phyloP scores from a whole-genome alignment of 257 asterid genomes.

The Fraxinus cuspidata region DNA sequence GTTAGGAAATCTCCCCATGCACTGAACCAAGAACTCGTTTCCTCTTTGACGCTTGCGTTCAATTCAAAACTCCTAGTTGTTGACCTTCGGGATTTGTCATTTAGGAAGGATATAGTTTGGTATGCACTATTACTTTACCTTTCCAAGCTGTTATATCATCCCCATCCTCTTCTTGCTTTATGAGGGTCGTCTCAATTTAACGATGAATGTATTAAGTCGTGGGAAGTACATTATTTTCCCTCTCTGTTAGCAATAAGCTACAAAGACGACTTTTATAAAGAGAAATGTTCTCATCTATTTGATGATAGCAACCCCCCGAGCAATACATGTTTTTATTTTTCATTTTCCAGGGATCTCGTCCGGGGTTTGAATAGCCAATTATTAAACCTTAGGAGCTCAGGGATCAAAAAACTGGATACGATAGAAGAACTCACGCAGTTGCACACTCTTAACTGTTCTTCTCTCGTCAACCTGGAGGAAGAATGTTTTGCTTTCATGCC shows the following conservation, averaged over 20 bases:
- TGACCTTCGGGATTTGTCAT: constrained; percentile 29
- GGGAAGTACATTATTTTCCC: background rate
- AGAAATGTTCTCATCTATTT: background rate
- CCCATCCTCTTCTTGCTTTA: background rate
- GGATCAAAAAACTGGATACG: constrained; percentile 26
- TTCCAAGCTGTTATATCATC: background rate
- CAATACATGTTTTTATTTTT: constrained; percentile 6
- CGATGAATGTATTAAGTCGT: background rate
- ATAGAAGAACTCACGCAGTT: constrained; percentile 28
- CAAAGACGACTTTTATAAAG: background rate
- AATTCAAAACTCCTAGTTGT: constrained; percentile 27
- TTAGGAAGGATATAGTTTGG: constrained; percentile 36
- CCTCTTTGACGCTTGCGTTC: constrained; percentile 29
- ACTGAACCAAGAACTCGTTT: constrained; percentile 28
- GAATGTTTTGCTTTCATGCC: constrained; percentile 38
- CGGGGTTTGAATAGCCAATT: constrained; percentile 26
- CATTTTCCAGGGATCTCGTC: constrained; percentile 30
- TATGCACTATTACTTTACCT: constrained; percentile 15
- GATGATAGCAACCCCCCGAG: background rate
- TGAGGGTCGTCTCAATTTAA: background rate
- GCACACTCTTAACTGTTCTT: constrained; percentile 37
- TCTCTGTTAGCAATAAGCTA: background rate
- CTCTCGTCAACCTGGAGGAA: constrained; percentile 29
- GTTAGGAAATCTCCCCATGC: constrained; percentile 9
- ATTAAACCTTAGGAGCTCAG: constrained; percentile 26